These are phyloP conservation scores for Schwanniomyces vanrijiae DNA, from an alignment of 805 yeast genomes.

Conservation along the genomic window DNA sequence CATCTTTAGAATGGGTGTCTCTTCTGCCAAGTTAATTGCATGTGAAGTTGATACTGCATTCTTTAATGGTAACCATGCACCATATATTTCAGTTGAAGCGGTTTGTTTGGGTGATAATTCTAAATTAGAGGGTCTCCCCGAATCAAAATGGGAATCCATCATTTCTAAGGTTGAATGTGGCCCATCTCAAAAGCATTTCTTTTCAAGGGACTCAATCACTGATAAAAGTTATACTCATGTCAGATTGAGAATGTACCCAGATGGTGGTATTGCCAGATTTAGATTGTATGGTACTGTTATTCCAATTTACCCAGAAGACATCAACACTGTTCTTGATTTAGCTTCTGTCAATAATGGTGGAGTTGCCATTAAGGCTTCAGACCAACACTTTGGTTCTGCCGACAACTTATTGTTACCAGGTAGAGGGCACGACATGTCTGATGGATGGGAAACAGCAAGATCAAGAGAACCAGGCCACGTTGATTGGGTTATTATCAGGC, in stretches of 20 bases:
- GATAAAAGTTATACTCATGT: constrained; percentile 69
- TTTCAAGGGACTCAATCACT: constrained; percentile 63
- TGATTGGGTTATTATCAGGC: constrained; percentile 86
- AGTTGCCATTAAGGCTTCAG: constrained; percentile 77
- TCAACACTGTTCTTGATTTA: constrained; percentile 55
- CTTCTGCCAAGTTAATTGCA: constrained; percentile 75
- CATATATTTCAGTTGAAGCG: constrained; percentile 83
- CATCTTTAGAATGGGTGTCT: constrained; percentile 76
- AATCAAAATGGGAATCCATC: constrained; percentile 67
- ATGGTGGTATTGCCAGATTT: constrained; percentile 97
- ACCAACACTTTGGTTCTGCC: constrained; percentile 93
- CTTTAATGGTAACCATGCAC: constrained; percentile 96
- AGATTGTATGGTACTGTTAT: constrained; percentile 82
- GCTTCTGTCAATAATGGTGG: constrained; percentile 89
- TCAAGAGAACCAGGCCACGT: constrained; percentile 80
- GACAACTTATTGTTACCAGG: constrained; percentile 90
- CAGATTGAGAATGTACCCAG: constrained; percentile 90
- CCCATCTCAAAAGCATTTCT: constrained; percentile 84
- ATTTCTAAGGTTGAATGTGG: constrained; percentile 79
- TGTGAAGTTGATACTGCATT: constrained; percentile 91
- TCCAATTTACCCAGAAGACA: constrained; percentile 61
- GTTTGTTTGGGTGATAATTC: constrained; percentile 35
- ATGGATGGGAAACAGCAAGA: constrained; percentile 97
- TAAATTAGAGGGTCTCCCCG: constrained; percentile 17
- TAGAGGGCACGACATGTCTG: constrained; percentile 94